A percentile compares a stretch with the other conserved stretches of the same genome.
Evolutionary conservation across 2,329 filamentous ascomycete genomes (phyloP).

Genomic region (Pestalotiopsis sp.): DNA sequence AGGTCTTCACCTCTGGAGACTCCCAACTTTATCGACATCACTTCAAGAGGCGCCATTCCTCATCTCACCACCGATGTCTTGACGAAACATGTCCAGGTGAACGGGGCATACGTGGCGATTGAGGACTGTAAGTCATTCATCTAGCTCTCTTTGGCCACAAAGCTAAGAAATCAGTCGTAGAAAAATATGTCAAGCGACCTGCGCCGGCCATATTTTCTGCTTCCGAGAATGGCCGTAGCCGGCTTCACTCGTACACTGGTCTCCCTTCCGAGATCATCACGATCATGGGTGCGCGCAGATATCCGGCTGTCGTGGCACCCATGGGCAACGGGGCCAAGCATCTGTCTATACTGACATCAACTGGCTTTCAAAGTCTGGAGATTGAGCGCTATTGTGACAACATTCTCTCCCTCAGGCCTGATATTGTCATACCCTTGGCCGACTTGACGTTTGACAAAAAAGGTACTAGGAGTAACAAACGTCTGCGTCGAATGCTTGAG

Average conservation of each 20-base stretch:
- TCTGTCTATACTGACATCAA: constrained; percentile 81
- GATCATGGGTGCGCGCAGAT: constrained; percentile 76
- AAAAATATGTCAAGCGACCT: constrained; percentile 41
- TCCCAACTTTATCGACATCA: constrained; percentile 78
- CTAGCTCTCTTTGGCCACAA: constrained; percentile 5
- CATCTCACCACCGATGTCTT: constrained; percentile 89
- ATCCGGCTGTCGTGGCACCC: constrained; percentile 74
- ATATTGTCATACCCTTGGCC: constrained; percentile 78
- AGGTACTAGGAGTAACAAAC: constrained; percentile 63
- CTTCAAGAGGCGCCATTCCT: constrained; percentile 82
- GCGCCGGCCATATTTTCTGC: constrained; percentile 54
- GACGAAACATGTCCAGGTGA: constrained; percentile 63
- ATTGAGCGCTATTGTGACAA: constrained; percentile 70
- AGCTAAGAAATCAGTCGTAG: constrained; percentile 50
- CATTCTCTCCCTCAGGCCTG: constrained; percentile 69
- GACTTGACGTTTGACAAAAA: constrained; percentile 65
- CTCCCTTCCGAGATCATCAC: constrained; percentile 67
- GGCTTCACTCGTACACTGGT: constrained; percentile 77
- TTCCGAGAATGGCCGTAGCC: constrained; percentile 42
- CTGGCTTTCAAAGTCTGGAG: constrained; percentile 76
- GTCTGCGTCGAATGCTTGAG: constrained; percentile 81
- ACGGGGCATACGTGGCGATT: constrained; percentile 77
- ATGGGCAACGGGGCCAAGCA: constrained; percentile 70
- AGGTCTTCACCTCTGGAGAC: constrained; percentile 73
- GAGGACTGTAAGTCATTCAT: constrained; percentile 75